These are phyloP conservation scores for Pseudogymnoascus sp. DNA, from an alignment of 2,329 filamentous ascomycete genomes.

Conservation along the genomic window DNA sequence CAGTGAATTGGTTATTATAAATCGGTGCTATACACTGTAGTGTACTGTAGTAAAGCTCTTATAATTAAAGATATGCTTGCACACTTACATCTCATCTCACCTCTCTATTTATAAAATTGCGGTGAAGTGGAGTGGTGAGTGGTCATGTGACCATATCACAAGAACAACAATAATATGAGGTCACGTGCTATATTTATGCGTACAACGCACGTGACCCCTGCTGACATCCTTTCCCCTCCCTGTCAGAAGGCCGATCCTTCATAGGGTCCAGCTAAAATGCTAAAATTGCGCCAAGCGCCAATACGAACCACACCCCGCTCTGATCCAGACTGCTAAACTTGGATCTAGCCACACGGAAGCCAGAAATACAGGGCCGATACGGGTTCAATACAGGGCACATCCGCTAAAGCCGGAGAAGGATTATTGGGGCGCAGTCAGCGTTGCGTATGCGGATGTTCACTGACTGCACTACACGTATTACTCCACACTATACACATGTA, in stretches of 20 bases:
- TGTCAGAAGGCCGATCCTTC: neutral
- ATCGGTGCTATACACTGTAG: neutral
- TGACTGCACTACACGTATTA: too few species aligned
- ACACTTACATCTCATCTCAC: too few species aligned
- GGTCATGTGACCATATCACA: neutral
- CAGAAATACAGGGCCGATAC: neutral
- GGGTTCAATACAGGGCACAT: too few species aligned
- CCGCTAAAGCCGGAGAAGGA: too few species aligned
- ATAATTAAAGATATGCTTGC: neutral
- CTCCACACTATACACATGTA: too few species aligned
- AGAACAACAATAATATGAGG: too few species aligned
- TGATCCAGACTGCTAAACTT: neutral
- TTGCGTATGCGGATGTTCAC: too few species aligned
- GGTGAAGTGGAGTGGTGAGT: neutral
- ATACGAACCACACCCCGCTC: neutral
- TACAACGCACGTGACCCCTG: too few species aligned
- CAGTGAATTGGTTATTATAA: neutral
- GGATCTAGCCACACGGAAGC: neutral
- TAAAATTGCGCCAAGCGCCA: conserved; percentile 5
- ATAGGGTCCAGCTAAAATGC: neutral
- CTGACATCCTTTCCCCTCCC: neutral
- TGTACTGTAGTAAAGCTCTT: neutral
- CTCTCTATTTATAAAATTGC: too few species aligned
- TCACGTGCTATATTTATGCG: too few species aligned
- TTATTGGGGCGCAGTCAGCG: too few species aligned